Percentiles rank a stretch among this genome's conserved stretches.
These are phyloP conservation scores for Phytophthora aleatoria DNA, from an alignment of 352 stramenopile species.

Conservation along the genomic window DNA sequence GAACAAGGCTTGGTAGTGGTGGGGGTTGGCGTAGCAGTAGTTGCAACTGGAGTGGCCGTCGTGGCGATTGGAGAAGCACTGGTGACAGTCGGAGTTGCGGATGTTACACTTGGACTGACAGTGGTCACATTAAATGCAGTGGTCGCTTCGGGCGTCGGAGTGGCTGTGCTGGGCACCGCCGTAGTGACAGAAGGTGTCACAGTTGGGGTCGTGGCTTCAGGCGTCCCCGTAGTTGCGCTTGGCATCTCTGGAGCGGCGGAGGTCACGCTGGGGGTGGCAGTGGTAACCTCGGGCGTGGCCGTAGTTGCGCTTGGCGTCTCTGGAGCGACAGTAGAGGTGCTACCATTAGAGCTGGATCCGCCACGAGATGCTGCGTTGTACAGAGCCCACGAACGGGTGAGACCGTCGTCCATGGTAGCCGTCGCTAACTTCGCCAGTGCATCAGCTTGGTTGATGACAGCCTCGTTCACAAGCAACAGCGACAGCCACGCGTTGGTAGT, in stretches of 20 bases:
- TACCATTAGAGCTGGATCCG: slow-evolving; percentile 9
- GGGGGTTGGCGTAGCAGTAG: slow-evolving; percentile 1
- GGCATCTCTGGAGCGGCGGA: not conserved
- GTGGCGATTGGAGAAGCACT: slow-evolving; percentile 12
- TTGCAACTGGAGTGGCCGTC: slow-evolving; percentile 3
- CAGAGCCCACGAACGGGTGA: slow-evolving; percentile 71
- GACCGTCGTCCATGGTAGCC: slow-evolving; percentile 66
- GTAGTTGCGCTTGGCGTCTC: not conserved
- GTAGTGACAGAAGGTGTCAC: not conserved
- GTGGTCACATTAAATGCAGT: not conserved
- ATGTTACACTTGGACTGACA: slow-evolving; percentile 5
- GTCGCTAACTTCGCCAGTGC: slow-evolving; percentile 49
- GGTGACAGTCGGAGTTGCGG: slow-evolving; percentile 3
- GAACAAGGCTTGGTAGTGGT: slow-evolving; percentile 2
- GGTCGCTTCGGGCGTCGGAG: not conserved
- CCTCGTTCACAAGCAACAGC: slow-evolving; percentile 76
- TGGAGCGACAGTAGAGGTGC: not conserved
- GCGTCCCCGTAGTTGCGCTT: not conserved
- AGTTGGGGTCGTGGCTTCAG: not conserved
- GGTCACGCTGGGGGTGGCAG: not conserved
- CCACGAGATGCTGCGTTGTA: slow-evolving; percentile 62
- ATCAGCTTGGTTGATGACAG: slow-evolving; percentile 57
- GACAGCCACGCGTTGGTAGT: slow-evolving; percentile 69
- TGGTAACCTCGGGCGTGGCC: not conserved
- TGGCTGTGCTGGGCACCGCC: not conserved